These are phyloP conservation scores for Saitozyma podzolica DNA, from an alignment of 768 basidiomycete species.

Conservation along the genomic window DNA sequence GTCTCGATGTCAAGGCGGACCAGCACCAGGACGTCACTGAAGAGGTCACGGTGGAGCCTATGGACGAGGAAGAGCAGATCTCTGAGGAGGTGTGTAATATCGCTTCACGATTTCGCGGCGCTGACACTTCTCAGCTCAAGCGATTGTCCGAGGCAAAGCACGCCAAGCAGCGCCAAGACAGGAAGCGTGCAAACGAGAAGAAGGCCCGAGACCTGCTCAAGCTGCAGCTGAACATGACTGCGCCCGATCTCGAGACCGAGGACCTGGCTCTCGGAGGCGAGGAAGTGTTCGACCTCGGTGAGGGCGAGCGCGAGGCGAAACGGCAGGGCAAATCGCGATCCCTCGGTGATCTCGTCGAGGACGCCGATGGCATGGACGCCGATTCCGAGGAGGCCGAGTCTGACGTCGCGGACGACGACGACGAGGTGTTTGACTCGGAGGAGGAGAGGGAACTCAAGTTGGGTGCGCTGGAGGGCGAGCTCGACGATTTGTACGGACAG, in stretches of 20 bases:
- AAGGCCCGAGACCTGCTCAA: conserved; percentile 84
- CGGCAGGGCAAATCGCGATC: conserved; percentile 55
- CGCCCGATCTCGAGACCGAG: conserved; percentile 87
- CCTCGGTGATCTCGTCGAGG: conserved; percentile 56
- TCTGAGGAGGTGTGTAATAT: conserved; percentile 70
- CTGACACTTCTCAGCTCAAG: conserved; percentile 63
- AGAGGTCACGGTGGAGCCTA: conserved; percentile 55
- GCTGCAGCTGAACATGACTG: conserved; percentile 96
- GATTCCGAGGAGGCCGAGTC: conserved; percentile 42
- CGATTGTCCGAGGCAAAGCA: conserved; percentile 73
- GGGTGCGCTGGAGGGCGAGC: conserved; percentile 70
- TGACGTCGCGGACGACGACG: conserved; percentile 55
- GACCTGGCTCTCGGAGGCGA: conserved; percentile 63
- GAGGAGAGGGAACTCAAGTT: conserved; percentile 66
- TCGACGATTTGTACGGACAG: conserved; percentile 83
- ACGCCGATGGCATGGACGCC: conserved; percentile 55
- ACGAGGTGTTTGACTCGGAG: conserved; percentile 58
- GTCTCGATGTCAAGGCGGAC: conserved; percentile 76
- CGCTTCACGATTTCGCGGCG: neutral
- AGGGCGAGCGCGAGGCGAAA: conserved; percentile 58
- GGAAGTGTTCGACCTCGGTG: conserved; percentile 82
- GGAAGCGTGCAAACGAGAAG: conserved; percentile 82
- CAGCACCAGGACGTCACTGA: conserved; percentile 75
- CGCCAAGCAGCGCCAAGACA: conserved; percentile 73
- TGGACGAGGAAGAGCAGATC: conserved; percentile 87